Percentiles rank a stretch among this genome's conserved stretches.
phyloP scores from a whole-genome alignment of 2,329 filamentous ascomycete genomes.

The Arthrobotrys sphaeroides region DNA sequence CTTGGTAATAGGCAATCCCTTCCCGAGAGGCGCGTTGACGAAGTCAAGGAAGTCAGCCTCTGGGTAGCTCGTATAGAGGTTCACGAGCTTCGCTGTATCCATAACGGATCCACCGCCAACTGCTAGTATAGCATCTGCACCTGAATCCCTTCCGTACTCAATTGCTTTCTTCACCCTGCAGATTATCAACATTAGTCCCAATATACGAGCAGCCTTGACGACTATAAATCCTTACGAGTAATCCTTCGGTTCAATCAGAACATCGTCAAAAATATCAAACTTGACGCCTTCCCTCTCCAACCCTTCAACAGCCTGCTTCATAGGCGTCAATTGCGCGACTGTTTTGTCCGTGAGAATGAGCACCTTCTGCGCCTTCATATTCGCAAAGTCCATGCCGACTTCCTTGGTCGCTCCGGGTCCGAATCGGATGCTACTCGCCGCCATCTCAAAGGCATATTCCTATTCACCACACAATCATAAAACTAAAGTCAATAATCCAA shows the following conservation, averaged over 20 bases:
- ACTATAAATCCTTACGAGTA: slow-evolving; percentile 72
- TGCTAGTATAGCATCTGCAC: slow-evolving; percentile 88
- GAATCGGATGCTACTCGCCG: slow-evolving; percentile 69
- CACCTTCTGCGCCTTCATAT: slow-evolving; percentile 85
- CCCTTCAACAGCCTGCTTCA: slow-evolving; percentile 86
- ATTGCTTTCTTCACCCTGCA: slow-evolving; percentile 86
- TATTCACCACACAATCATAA: not conserved
- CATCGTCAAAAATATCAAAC: slow-evolving; percentile 82
- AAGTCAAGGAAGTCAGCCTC: slow-evolving; percentile 97
- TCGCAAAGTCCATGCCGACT: slow-evolving; percentile 96
- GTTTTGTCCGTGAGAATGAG: slow-evolving; percentile 90
- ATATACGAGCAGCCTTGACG: not conserved
- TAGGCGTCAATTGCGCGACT: slow-evolving; percentile 82
- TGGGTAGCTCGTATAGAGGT: slow-evolving; percentile 88
- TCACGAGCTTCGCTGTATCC: slow-evolving; percentile 98
- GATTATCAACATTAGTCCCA: slow-evolving; percentile 4
- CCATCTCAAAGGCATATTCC: slow-evolving; percentile 99
- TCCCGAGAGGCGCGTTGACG: slow-evolving; percentile 92
- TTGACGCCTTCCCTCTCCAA: slow-evolving; percentile 79
- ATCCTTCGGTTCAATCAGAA: slow-evolving; percentile 91
- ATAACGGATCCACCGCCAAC: slow-evolving; percentile 95
- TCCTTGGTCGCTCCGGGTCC: slow-evolving; percentile 92
- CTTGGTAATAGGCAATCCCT: slow-evolving; percentile 77
- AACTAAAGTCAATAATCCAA: not conserved
- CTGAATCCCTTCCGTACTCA: slow-evolving; percentile 67